Conservation (phyloP, 129 eudicot species). For the Glebionis coronaria region DNA sequence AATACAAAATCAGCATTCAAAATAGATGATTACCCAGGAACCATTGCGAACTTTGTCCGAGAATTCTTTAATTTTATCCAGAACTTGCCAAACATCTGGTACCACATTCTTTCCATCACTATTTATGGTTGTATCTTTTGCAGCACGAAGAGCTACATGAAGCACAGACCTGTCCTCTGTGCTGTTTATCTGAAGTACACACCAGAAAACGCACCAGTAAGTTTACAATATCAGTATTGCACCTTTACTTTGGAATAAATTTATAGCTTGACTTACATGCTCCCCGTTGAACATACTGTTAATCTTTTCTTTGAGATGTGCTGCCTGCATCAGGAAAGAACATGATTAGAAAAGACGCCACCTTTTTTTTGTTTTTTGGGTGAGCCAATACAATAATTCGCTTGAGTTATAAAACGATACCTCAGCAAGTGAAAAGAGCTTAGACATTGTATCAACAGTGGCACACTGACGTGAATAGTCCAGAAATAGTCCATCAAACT, state of each 20-base stretch:
- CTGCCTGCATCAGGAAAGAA: slow-evolving; percentile 52
- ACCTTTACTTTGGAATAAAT: background rate
- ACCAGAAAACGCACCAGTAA: background rate
- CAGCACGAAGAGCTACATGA: slow-evolving; percentile 96
- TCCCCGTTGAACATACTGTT: slow-evolving; percentile 85
- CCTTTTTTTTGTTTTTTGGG: background rate
- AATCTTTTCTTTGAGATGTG: slow-evolving; percentile 74
- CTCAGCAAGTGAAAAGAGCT: slow-evolving; percentile 79
- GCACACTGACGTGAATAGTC: slow-evolving; percentile 88
- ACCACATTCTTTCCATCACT: slow-evolving; percentile 97
- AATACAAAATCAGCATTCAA: background rate
- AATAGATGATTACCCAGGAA: slow-evolving; percentile 65
- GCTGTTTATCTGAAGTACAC: slow-evolving; percentile 69
- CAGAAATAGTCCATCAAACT: slow-evolving; percentile 70
- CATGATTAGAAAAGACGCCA: slow-evolving; percentile 8
- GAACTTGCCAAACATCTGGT: slow-evolving; percentile 96
- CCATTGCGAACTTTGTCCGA: slow-evolving; percentile 93
- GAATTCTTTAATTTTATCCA: slow-evolving; percentile 85
- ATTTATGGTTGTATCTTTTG: slow-evolving; percentile 71
- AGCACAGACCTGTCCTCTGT: slow-evolving; percentile 94
- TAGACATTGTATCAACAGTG: slow-evolving; percentile 59
- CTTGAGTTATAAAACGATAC: slow-evolving; percentile 16
- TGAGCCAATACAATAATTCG: no score
- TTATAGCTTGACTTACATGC: slow-evolving; percentile 50
- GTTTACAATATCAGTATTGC: no score